Base-by-base conservation (phyloP, 768 basidiomycete species). In the Suillus weaverae region DNA sequence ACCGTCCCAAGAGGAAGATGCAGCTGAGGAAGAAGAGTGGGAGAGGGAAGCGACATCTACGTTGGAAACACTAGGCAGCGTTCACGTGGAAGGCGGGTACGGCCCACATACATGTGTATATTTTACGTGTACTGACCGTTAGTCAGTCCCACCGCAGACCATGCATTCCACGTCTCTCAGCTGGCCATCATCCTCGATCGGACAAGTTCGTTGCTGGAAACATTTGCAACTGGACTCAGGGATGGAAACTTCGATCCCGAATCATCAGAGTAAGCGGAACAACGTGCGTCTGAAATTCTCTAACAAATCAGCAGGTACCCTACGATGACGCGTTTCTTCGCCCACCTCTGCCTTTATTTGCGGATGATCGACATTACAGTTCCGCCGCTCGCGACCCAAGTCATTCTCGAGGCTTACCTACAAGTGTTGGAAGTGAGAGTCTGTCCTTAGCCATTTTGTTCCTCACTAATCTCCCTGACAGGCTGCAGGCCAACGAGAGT, bases 341-440 rank as follows among this genome's bases (percentile, higher is more conserved):
- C 95, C 0, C 97, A 99, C 72, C 80, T 99, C 30, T 94, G 94
- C 68, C 92, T 51, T 18, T 51, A 51, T 9, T 30, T 51, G 4
- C 50, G 26, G 67, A 86, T 94, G 78, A 91, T 97, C 41, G 89
- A 90, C 59, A 78, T 89, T 41, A 74, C 86, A 0, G 85, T 94
- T 0, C 91, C 95, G 0, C 87, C 89, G 2, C 75, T 86, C 14
- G 86, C 92, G 0, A 89, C 87, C 0, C 94, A 97, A 71, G 77
- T 84, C 36, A 93, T 99, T 60, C 78, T 99, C 33, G 92, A 97
- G 72, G 87, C 91, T 0, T 99, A 99, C 72, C 84, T 98, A 6
- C 86, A 86, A 65, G 90, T 95, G 4, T 85, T 99, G 4, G 94
- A 98, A 82, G 91, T 89, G 33, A 54, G 83, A 68, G 48, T 39